phyloP scores from a whole-genome alignment of 2,329 filamentous ascomycete genomes.

The Podosphaera xanthii region DNA sequence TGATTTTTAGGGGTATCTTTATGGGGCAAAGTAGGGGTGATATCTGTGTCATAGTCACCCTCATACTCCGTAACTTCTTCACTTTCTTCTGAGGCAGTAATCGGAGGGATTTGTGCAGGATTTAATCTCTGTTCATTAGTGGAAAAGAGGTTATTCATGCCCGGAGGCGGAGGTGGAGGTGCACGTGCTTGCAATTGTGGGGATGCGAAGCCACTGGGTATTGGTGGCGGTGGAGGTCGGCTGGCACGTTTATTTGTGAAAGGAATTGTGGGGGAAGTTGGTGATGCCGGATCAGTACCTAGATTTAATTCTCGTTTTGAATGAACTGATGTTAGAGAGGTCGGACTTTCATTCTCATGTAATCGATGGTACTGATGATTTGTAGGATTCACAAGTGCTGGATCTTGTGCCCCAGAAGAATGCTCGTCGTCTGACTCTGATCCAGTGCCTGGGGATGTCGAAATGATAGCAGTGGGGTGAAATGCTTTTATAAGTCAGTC shows the following conservation, averaged over 20 bases:
- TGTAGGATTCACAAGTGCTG: constrained; percentile 20
- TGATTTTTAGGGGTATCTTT: constrained; percentile 82
- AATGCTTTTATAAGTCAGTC: constrained; percentile 23
- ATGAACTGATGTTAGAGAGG: constrained; percentile 22
- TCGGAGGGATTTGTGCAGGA: constrained; percentile 21
- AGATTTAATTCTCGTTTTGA: constrained; percentile 17
- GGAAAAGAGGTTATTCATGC: constrained; percentile 31
- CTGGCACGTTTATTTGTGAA: constrained; percentile 28
- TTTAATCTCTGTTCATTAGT: constrained; percentile 29
- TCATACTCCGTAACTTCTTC: constrained; percentile 81
- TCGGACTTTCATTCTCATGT: constrained; percentile 20
- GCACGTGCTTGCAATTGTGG: constrained; percentile 32
- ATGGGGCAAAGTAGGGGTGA: constrained; percentile 77
- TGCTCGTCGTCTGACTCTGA: constrained; percentile 81
- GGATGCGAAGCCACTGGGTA: constrained; percentile 29
- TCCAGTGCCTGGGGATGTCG: constrained; percentile 47
- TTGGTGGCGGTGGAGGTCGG: constrained; percentile 28
- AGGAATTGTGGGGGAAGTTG: constrained; percentile 19
- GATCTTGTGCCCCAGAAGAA: constrained; percentile 28
- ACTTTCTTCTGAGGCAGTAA: constrained; percentile 27
- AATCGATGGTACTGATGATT: constrained; percentile 22
- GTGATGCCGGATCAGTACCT: constrained; percentile 15
- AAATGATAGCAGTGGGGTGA: constrained; percentile 34
- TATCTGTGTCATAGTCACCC: constrained; percentile 94
- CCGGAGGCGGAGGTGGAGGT: constrained; percentile 42